Evolutionary conservation across 225 moss, liverwort and hornwort species (phyloP), one percentile per base, ranked within the genome.

Genomic region (Sphagnum contortum): DNA sequence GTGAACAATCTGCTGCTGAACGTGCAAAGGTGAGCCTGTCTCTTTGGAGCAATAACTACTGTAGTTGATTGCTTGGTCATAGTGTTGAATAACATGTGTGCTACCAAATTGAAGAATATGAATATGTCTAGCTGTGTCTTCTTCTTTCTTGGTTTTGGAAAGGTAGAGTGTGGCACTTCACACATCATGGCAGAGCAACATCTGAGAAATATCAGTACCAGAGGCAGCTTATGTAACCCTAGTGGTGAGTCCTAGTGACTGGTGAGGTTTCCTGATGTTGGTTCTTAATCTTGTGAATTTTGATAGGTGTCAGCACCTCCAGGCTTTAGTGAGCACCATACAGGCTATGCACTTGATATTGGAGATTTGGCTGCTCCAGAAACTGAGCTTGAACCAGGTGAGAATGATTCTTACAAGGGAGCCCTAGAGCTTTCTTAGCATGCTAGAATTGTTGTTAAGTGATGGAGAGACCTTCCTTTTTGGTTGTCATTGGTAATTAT

Each of bases 291-390:
- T 29, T 1, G 0, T 29, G 29, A 29, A 29, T 29, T 29, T 10
- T 59, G 66, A 66, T 48, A 85, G 81, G 9, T 72, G 3, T 80
- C 80, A 66, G 87, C 87, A 61, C 87, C 80, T 12, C 78, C 83
- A 59, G 80, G 87, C 44, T 80, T 80, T 66, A 87, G 87, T 59
- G 87, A 87, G 76, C 87, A 87, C 53, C 87, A 87, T 54, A 83
- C 87, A 58, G 87, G 87, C 69, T 87, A 87, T 69, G 87, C 87
- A 63, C 12, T 87, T 62, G 87, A 87, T 60, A 76, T 87, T 63
- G 87, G 87, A 56, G 87, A 80, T 68, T 62, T 73, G 58, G 46
- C 60, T 46, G 68, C 75, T 70, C 71, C 78, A 29, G 47, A 59
- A 7, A 74, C 74, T 63, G 12, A 59, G 64, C 61, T 83, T n/a